A percentile compares a stretch with the other conserved stretches of the same genome.
Evolutionary conservation across 2,329 filamentous ascomycete genomes (phyloP).

Genomic region (Coleophoma crateriformis): DNA sequence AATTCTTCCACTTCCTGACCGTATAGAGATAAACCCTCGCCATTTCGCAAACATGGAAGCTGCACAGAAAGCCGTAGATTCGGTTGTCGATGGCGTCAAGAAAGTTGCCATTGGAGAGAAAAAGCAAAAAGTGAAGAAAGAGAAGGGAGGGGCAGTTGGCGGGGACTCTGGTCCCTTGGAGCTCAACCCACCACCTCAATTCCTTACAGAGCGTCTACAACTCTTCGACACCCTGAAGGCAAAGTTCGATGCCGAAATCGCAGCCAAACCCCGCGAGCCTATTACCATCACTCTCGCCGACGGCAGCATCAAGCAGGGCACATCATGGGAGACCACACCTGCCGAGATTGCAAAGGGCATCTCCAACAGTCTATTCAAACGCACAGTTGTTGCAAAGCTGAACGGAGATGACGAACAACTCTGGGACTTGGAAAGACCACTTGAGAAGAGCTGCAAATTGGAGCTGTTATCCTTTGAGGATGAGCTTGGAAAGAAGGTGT

Average conservation of each 20-base stretch:
- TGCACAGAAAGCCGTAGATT: slow-evolving; percentile 40
- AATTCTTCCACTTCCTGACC: no score
- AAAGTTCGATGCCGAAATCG: slow-evolving; percentile 71
- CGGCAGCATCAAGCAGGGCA: slow-evolving; percentile 66
- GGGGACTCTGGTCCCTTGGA: slow-evolving; percentile 38
- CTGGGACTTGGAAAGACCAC: slow-evolving; percentile 88
- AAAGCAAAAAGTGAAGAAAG: slow-evolving; percentile 39
- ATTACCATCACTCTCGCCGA: slow-evolving; percentile 72
- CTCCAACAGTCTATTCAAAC: slow-evolving; percentile 79
- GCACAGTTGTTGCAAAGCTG: slow-evolving; percentile 79
- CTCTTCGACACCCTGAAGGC: slow-evolving; percentile 88
- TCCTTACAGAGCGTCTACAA: slow-evolving; percentile 76
- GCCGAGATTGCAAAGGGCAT: slow-evolving; percentile 71
- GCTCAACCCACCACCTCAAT: slow-evolving; percentile 58
- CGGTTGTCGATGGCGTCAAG: slow-evolving; percentile 53
- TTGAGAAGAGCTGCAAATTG: slow-evolving; percentile 83
- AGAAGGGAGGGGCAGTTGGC: slow-evolving; percentile 37
- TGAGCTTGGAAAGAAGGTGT: slow-evolving; percentile 76
- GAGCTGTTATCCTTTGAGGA: slow-evolving; percentile 79
- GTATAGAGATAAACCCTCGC: no score
- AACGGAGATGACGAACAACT: slow-evolving; percentile 66
- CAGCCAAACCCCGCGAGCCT: slow-evolving; percentile 63
- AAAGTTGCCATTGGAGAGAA: slow-evolving; percentile 47
- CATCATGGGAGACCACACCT: slow-evolving; percentile 88
- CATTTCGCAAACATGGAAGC: slow-evolving; percentile 36